Base-by-base conservation (phyloP, 148 eudicot genomes). In the Spergularia bocconei region DNA sequence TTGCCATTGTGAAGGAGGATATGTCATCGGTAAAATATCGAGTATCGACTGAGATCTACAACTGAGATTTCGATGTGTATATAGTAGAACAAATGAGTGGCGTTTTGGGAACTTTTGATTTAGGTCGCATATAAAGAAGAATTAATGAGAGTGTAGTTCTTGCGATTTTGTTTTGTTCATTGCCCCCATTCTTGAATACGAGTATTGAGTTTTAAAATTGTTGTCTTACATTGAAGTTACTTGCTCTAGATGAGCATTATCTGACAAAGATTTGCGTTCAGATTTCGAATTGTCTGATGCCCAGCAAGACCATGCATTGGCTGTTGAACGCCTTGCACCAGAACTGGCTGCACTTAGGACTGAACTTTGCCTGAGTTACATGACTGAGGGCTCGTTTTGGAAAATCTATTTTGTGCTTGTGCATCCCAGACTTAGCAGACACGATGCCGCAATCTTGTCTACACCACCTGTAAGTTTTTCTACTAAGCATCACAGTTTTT, bases 231-330 rank as follows among this genome's bases (percentile, higher is more conserved):
- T 59, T 44, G 7, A 44, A 44, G 10, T 44, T 44, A 44, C 50
- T 21, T 65, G n/a, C 13, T 16, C 51, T 29, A 39, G 5, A 38
- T 39, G 21, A 39, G 51, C 21, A 12, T 63, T 14, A 5, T 65
- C 63, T 75, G 20, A 75, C 17, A 6, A 66, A 47, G 70, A 71
- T 69, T 44, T 77, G 60, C 48, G 55, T 82, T 67, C 84, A 92
- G 97, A 88, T 53, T 92, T 92, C 82, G 94, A 92, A 63, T 58
- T 92, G 88, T 90, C 99, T 63, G 94, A 96, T 86, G 90, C 90
- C 55, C 98, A 92, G 78, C 94, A 92, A 91, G 99, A 91, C 69
- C 99, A 96, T 80, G 98, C 94, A 41, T 79, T 92, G 82, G 97
- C 98, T 36, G 88, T 95, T 56, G 99, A 96, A 84, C 89, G 82